phyloP scores from a whole-genome alignment of 2,329 filamentous ascomycete species.

The Penicillium decumbens region DNA sequence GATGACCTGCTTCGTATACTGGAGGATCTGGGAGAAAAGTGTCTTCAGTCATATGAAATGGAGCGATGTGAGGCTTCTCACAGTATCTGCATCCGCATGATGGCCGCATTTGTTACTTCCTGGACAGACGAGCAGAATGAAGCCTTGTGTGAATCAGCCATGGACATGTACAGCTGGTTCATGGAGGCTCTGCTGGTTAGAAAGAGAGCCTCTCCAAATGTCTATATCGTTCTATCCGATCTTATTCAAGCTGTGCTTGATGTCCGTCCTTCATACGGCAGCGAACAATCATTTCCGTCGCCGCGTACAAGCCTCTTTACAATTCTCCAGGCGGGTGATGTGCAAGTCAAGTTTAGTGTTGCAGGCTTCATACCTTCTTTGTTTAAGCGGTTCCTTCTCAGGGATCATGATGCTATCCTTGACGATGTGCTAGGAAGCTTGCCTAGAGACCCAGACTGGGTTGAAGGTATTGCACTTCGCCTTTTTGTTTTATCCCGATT shows the following conservation, averaged over 20 bases:
- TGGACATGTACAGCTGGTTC: slow-evolving; percentile 76
- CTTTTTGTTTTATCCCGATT: slow-evolving; percentile 70
- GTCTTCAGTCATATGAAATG: slow-evolving; percentile 55
- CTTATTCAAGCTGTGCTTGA: slow-evolving; percentile 68
- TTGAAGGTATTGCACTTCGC: slow-evolving; percentile 80
- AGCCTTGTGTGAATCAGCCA: slow-evolving; percentile 61
- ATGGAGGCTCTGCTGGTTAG: slow-evolving; percentile 62
- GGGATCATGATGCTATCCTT: slow-evolving; percentile 77
- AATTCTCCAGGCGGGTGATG: slow-evolving; percentile 62
- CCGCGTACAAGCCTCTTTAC: slow-evolving; percentile 68
- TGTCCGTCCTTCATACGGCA: slow-evolving; percentile 62
- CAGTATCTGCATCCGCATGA: slow-evolving; percentile 61
- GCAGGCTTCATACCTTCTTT: slow-evolving; percentile 65
- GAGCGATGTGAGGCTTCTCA: slow-evolving; percentile 71
- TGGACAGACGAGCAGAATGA: slow-evolving; percentile 58
- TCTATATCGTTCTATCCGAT: slow-evolving; percentile 62
- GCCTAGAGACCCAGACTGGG: slow-evolving; percentile 65
- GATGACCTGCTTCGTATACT: slow-evolving; percentile 44
- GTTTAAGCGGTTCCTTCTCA: slow-evolving; percentile 77
- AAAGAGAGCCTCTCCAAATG: slow-evolving; percentile 63
- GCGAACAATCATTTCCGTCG: slow-evolving; percentile 55
- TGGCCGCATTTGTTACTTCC: slow-evolving; percentile 58
- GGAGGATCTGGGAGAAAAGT: slow-evolving; percentile 45
- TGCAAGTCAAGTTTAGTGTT: slow-evolving; percentile 71
- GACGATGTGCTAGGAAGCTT: slow-evolving; percentile 75